Evolutionary conservation across 208 protist species (phyloP).

Genomic region (Chromosphaera perkinsii): DNA sequence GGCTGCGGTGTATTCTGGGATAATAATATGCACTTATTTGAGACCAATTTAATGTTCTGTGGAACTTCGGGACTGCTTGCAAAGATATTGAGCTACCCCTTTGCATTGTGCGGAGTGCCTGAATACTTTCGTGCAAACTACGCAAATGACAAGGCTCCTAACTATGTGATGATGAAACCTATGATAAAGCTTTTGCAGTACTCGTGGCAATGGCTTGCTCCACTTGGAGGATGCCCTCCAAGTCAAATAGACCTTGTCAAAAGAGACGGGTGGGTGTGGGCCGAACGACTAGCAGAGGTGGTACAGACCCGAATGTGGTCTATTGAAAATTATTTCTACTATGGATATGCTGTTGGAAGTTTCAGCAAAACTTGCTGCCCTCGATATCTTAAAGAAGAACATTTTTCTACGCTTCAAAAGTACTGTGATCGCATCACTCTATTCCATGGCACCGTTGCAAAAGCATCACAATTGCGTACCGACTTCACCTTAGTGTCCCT

Average conservation of each 20-base stretch:
- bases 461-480: no score
- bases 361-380: not conserved
- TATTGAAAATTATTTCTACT: not conserved
- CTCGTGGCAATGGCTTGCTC: not conserved
- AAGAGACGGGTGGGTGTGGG: not conserved
- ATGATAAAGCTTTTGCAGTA: not conserved
- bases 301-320: not conserved
- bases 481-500: no score
- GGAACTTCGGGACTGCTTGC: not conserved
- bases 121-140: not conserved
- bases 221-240: no score
- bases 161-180: not conserved
- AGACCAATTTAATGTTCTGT: not conserved
- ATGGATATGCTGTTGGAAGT: not conserved
- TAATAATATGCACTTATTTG: not conserved
- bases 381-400: not conserved
- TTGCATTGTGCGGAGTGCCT: not conserved
- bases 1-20: not conserved
- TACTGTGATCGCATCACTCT: not conserved
- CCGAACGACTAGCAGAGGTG: not conserved
- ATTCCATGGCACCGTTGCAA: not conserved
- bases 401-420: not conserved
- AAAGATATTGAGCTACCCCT: not conserved
- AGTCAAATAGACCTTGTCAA: not conserved
- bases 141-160: not conserved